Evolutionary conservation across 306 rosid genomes (phyloP).

Genomic region (Arachis hypogaea): DNA sequence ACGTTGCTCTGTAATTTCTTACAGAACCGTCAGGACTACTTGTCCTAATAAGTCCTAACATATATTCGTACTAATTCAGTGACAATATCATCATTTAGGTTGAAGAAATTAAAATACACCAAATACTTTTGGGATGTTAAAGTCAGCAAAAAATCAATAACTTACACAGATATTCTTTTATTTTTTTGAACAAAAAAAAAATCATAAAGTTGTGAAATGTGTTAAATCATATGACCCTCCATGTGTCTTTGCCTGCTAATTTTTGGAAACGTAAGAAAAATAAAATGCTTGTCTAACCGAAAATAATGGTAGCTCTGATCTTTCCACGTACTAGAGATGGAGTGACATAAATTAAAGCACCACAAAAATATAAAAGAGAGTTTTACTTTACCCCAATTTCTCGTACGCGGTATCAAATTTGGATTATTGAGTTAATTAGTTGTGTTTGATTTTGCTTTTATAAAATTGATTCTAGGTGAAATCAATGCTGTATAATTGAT

Average conservation of each 20-base stretch:
- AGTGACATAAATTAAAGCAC: neutral
- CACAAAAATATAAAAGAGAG: too few species aligned
- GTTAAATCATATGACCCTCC: conserved; percentile 32
- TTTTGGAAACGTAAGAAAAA: neutral
- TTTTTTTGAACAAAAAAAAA: neutral
- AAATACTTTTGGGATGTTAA: conserved; percentile 2
- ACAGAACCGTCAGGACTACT: conserved; percentile 33
- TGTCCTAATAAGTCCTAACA: conserved; percentile 35
- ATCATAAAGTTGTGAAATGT: neutral
- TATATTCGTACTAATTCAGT: conserved; percentile 22
- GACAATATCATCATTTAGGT: conserved; percentile 34
- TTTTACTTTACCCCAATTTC: too few species aligned
- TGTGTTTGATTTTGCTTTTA: too few species aligned
- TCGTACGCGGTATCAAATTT: too few species aligned
- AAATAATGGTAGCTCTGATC: neutral
- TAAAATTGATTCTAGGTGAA: too few species aligned
- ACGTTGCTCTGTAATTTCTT: conserved; percentile 4
- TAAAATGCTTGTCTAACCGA: conserved; percentile 2
- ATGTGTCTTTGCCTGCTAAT: conserved; percentile 36
- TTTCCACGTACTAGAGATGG: neutral
- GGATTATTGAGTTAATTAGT: too few species aligned
- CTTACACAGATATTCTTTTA: neutral
- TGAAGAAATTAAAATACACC: conserved; percentile 28
- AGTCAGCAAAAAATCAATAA: conserved; percentile 38
- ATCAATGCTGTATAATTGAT: too few species aligned